These are phyloP conservation scores for Platanthera zijinensis DNA, from an alignment of 106 monocot species.

Conservation along the genomic window DNA sequence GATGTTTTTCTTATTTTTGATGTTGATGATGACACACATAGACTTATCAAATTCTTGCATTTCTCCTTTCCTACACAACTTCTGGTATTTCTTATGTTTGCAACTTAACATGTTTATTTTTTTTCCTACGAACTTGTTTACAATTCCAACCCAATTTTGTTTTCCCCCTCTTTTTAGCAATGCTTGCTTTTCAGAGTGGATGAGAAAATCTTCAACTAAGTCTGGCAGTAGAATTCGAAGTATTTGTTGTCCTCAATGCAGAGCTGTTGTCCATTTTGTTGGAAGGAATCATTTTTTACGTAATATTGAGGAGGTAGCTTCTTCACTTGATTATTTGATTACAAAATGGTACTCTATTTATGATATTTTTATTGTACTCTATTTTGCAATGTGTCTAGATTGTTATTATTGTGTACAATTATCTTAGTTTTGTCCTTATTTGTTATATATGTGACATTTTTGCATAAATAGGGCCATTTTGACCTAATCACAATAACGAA, in stretches of 20 bases:
- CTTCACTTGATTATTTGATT: not conserved
- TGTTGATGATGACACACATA: no score
- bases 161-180: conserved; percentile 37
- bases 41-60: conserved; percentile 21
- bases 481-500: no score
- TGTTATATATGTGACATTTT: no score
- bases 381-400: no score
- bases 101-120: not conserved
- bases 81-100: conserved; percentile 49
- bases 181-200: conserved; percentile 95
- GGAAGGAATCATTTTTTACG: conserved; percentile 92
- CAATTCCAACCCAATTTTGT: not conserved
- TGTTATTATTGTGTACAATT: no score
- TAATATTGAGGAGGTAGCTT: conserved; percentile 75
- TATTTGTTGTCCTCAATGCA: conserved; percentile 76
- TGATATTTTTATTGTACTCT: no score
- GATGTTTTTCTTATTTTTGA: no score
- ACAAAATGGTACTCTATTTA: no score
- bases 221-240: conserved; percentile 23
- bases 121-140: not conserved
- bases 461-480: no score
- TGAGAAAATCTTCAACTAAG: conserved; percentile 56
- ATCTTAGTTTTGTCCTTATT: no score
- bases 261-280: conserved; percentile 61
- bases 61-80: conserved; percentile 94